Evolutionary conservation across 495 filamentous ascomycete genomes (phyloP), one percentile per base, ranked within the genome.

Genomic region (Astrothelium macrocarpum): DNA sequence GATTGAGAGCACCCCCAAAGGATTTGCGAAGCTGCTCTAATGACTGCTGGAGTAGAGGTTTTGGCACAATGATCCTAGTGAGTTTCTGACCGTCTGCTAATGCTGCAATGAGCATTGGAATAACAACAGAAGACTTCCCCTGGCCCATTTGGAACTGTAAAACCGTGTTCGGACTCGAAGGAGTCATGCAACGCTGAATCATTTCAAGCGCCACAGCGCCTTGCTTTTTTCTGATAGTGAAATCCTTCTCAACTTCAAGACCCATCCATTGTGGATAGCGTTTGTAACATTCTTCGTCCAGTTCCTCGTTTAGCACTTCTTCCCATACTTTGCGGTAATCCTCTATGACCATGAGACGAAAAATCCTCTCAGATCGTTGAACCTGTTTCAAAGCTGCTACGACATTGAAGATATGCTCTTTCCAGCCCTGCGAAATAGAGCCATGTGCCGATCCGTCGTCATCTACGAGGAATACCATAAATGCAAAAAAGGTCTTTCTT

Each of bases 71-170:
- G 0, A 90, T 77, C 14, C 86, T 72, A 0, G 81, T 78, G 0
- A 90, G 74, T 20, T 71, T 76, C 0, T 65, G 64, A 0, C 76
- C 74, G 66, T 90, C 71, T 0, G 85, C 85, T 18, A 90, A 68
- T 2, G 73, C 71, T 0, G 78, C 77, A 4, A 84, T 79, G 9
- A 86, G 80, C 45, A 86, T 81, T 0, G 87, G 86, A 2, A 89
- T 79, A 61, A 91, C 88, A 1, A 89, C 82, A 0, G 85, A 85
- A 0, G 85, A 85, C 67, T 91, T 91, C 0, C 88, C 87, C 69
- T 88, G 80, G 0, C 87, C 87, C 87, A 90, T 90, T 66, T 89
- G 89, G 60, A 91, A 75, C 67, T 90, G 87, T 71, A 90, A 76
- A 14, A 85, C 82, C 0, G 78, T 70, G 68, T 85, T 90, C 0